phyloP scores from a whole-genome alignment of 441 rosid species.

The Corymbia calophylla region DNA sequence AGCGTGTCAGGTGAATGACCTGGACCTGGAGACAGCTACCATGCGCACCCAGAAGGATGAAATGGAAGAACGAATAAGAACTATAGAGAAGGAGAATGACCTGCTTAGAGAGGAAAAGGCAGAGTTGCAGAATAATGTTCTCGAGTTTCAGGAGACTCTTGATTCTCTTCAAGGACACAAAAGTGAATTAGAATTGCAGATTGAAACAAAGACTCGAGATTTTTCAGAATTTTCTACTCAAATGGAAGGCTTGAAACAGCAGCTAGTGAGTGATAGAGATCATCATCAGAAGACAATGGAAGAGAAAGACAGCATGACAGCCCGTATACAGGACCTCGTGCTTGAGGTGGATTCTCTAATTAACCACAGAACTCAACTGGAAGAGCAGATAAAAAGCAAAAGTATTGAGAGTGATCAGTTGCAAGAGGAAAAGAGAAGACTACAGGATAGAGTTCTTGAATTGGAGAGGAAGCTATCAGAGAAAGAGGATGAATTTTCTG shows the following conservation, averaged over 20 bases:
- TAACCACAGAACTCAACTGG: constrained; percentile 38
- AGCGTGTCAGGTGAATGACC: neutral
- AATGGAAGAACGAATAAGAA: neutral
- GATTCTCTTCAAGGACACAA: constrained; percentile 5
- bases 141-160: neutral
- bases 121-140: neutral
- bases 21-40: neutral
- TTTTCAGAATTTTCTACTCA: neutral
- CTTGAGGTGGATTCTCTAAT: constrained; percentile 33
- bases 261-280: constrained; percentile 24
- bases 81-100: neutral
- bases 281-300: constrained; percentile 31
- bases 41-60: neutral
- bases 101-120: constrained; percentile 1
- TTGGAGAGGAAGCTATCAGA: constrained; percentile 21
- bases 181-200: neutral
- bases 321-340: constrained; percentile 28
- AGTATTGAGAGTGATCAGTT: constrained; percentile 26
- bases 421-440: constrained; percentile 24
- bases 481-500: constrained; percentile 29
- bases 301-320: constrained; percentile 44
- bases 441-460: constrained; percentile 18
- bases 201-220: constrained; percentile 6
- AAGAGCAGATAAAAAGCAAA: constrained; percentile 34
- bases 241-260: constrained; percentile 23